These are phyloP conservation scores for Cubamyces lactineus DNA, from an alignment of 768 basidiomycete species.

Conservation along the genomic window DNA sequence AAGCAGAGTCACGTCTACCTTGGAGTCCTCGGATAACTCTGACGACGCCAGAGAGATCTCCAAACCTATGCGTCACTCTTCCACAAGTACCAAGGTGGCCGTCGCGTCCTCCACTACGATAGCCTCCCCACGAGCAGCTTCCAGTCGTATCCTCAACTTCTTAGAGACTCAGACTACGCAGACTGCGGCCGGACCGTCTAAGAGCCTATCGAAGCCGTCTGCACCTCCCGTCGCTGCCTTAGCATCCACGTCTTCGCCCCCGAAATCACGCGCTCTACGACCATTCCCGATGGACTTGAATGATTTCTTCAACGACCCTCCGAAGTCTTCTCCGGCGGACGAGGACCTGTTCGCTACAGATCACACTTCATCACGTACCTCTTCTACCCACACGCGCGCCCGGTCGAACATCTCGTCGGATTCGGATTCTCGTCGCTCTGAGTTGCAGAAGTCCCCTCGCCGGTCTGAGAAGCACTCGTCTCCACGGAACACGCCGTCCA, in stretches of 20 bases:
- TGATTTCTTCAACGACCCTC: background rate
- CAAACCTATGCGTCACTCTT: too few relatives aligned
- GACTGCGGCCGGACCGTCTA: background rate
- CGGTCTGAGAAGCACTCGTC: conserved; percentile 32
- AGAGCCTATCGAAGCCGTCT: background rate
- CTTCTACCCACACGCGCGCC: background rate
- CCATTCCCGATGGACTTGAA: conserved; percentile 27
- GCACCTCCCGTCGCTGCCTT: background rate
- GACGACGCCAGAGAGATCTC: conserved; percentile 2
- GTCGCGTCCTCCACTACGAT: background rate
- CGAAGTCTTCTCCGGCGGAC: background rate
- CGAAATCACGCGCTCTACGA: conserved; percentile 4
- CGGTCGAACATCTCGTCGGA: conserved; percentile 9
- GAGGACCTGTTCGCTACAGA: conserved; percentile 4
- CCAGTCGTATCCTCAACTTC: conserved; percentile 14
- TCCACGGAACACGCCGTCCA: conserved; percentile 19
- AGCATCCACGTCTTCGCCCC: background rate
- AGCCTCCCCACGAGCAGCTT: background rate
- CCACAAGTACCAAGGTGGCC: too few relatives aligned
- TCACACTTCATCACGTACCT: background rate
- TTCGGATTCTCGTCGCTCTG: conserved; percentile 1
- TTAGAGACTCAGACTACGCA: background rate
- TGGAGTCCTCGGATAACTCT: conserved; percentile 1
- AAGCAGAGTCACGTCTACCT: background rate
- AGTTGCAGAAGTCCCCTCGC: conserved; percentile 38